phyloP scores from a whole-genome alignment of 2,329 filamentous ascomycete species.

The Waltergamsia citrina region DNA sequence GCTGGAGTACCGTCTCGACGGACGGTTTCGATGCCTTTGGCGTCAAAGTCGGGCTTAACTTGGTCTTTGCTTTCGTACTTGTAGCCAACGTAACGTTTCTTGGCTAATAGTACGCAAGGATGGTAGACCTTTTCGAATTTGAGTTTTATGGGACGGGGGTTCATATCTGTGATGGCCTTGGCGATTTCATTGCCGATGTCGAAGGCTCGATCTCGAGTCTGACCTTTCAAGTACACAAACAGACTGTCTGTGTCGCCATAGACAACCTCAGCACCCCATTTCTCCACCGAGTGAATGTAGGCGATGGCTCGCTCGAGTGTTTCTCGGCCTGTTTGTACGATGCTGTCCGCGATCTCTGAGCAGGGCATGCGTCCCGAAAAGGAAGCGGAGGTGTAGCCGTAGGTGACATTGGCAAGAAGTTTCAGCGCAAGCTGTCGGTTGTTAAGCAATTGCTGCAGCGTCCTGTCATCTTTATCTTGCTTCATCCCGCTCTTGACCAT shows the following conservation, averaged over 20 bases:
- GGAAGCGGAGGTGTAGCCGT: conserved; percentile 93
- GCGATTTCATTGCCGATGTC: conserved; percentile 89
- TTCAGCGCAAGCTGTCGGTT: conserved; percentile 92
- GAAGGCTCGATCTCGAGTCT: conserved; percentile 82
- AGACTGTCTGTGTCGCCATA: conserved; percentile 97
- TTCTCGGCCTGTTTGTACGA: conserved; percentile 91
- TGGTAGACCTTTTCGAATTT: conserved; percentile 99
- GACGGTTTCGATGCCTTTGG: conserved; percentile 97
- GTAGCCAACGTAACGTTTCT: conserved; percentile 97
- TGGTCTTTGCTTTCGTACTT: conserved; percentile 82
- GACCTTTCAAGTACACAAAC: conserved; percentile 82
- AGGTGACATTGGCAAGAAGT: conserved; percentile 96
- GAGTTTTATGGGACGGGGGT: conserved; percentile 84
- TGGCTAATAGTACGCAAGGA: conserved; percentile 85
- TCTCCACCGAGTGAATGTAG: conserved; percentile 75
- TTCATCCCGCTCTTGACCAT: conserved; percentile 99
- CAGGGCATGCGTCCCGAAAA: conserved; percentile 98
- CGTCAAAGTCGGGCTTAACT: conserved; percentile 79
- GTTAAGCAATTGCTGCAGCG: conserved; percentile 78
- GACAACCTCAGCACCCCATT: conserved; percentile 92
- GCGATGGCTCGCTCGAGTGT: conserved; percentile 91
- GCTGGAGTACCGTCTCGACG: conserved; percentile 89
- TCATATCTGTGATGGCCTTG: conserved; percentile 75
- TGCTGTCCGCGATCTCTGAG: conserved; percentile 94
- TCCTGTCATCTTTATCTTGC: conserved; percentile 77